Conservation (phyloP, 257 asterid genomes). For the Handroanthus guayacan region DNA sequence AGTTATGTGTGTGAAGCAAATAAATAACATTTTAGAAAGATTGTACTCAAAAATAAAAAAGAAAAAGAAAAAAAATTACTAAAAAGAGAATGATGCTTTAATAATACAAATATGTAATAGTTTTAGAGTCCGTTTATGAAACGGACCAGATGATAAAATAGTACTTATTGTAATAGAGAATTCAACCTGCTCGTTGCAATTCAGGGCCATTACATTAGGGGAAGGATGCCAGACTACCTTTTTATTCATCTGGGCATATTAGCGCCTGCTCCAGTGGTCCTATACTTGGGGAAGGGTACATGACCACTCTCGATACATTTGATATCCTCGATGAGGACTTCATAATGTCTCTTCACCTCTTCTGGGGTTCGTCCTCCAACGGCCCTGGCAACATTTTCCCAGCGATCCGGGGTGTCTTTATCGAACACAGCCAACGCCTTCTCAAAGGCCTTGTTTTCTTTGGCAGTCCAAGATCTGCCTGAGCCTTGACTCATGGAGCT, state of each 20-base stretch:
- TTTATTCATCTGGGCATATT: slow-evolving; percentile 20
- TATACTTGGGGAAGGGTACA: slow-evolving; percentile 73
- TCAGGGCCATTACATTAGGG: not conserved
- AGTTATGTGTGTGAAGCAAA: too few species aligned
- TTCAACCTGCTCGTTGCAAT: too few species aligned
- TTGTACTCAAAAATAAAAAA: too few species aligned
- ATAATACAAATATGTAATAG: too few species aligned
- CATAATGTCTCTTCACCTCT: slow-evolving; percentile 80
- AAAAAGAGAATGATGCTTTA: too few species aligned
- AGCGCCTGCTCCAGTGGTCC: slow-evolving; percentile 41
- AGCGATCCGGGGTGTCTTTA: slow-evolving; percentile 79
- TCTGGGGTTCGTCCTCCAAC: slow-evolving; percentile 73
- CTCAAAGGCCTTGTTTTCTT: slow-evolving; percentile 86
- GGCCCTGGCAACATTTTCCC: slow-evolving; percentile 80
- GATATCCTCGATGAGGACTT: slow-evolving; percentile 68
- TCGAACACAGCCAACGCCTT: slow-evolving; percentile 78
- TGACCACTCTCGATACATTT: slow-evolving; percentile 67
- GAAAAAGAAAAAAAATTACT: too few species aligned
- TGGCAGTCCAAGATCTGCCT: slow-evolving; percentile 60
- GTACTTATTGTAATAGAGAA: too few species aligned
- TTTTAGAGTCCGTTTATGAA: too few species aligned
- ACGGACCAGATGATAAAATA: too few species aligned
- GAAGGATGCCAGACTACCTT: slow-evolving; percentile 14
- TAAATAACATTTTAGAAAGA: too few species aligned
- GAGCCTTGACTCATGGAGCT: slow-evolving; percentile 47